A percentile compares a stretch with the other conserved stretches of the same genome.
phyloP scores from a whole-genome alignment of 1,284 basidiomycete species.

The Ganoderma multipileum region DNA sequence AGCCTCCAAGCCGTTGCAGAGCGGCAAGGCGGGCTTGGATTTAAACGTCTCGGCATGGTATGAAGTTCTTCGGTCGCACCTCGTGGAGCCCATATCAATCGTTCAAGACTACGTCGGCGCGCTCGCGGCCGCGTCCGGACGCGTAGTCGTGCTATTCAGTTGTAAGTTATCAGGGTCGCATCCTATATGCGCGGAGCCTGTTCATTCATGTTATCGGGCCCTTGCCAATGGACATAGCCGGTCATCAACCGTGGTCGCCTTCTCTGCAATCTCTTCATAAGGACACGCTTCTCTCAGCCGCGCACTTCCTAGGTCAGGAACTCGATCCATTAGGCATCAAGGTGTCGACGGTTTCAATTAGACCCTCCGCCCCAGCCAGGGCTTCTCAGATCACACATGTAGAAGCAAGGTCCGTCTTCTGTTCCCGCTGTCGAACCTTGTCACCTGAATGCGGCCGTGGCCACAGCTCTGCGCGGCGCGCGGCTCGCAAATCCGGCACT shows the following conservation, averaged over 20 bases:
- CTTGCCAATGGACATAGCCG: conserved; percentile 18
- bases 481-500: conserved; percentile 3
- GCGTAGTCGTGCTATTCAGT: conserved; percentile 39
- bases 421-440: neutral
- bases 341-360: conserved; percentile 36
- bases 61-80: conserved; percentile 30
- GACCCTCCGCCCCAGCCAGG: conserved; percentile 30
- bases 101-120: conserved; percentile 39
- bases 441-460: conserved; percentile 17
- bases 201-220: neutral
- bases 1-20: conserved; percentile 15
- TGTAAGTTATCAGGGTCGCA: conserved; percentile 25
- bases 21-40: conserved; percentile 13
- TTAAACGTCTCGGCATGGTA: conserved; percentile 33
- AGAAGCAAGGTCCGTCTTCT: conserved; percentile 16
- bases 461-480: conserved; percentile 6
- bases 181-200: conserved; percentile 10
- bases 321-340: conserved; percentile 35
- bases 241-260: conserved; percentile 18
- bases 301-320: conserved; percentile 31
- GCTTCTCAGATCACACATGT: conserved; percentile 6
- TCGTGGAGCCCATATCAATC: conserved; percentile 39
- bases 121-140: conserved; percentile 39
- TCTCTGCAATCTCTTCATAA: conserved; percentile 22
- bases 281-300: conserved; percentile 24